These are phyloP conservation scores for Fraxinus americana DNA, from an alignment of 257 asterid genomes.

Conservation along the genomic window DNA sequence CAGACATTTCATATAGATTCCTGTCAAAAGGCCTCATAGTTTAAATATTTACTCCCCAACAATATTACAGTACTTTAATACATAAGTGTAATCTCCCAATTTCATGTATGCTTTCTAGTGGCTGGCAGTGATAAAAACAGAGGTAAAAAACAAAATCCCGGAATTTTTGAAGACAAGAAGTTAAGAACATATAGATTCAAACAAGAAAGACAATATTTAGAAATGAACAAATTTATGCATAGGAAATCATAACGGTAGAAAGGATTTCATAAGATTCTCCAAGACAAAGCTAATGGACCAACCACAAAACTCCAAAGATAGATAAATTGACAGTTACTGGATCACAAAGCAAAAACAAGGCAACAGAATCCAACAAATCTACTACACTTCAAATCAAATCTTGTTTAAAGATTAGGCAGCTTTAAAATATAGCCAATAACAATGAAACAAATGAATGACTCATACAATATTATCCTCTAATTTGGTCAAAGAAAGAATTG, in stretches of 20 bases:
- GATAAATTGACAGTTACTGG: conserved; percentile 33
- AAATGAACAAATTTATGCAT: conserved; percentile 37
- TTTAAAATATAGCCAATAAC: conserved; percentile 20
- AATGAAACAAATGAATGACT: conserved; percentile 3
- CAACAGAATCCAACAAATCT: conserved; percentile 38
- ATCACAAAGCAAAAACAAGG: conserved; percentile 29
- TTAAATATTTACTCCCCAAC: background rate
- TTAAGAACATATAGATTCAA: conserved; percentile 38
- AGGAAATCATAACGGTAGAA: conserved; percentile 43
- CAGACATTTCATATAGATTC: background rate
- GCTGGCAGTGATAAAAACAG: conserved; percentile 5
- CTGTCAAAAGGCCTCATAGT: background rate
- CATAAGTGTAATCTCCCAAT: background rate
- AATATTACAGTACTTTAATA: background rate
- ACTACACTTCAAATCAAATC: conserved; percentile 34
- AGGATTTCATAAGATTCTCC: conserved; percentile 51
- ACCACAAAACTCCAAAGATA: conserved; percentile 54
- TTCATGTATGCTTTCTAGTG: background rate
- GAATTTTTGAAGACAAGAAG: conserved; percentile 26
- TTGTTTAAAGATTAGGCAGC: conserved; percentile 23
- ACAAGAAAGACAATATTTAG: conserved; percentile 47
- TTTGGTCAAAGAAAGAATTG: conserved; percentile 30
- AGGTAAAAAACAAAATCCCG: conserved; percentile 31
- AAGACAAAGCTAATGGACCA: conserved; percentile 54
- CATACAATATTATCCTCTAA: background rate